Evolutionary conservation across 2,329 filamentous ascomycete genomes (phyloP), one percentile per base, ranked within the genome.

Genomic region (Pseudocercospora musae): DNA sequence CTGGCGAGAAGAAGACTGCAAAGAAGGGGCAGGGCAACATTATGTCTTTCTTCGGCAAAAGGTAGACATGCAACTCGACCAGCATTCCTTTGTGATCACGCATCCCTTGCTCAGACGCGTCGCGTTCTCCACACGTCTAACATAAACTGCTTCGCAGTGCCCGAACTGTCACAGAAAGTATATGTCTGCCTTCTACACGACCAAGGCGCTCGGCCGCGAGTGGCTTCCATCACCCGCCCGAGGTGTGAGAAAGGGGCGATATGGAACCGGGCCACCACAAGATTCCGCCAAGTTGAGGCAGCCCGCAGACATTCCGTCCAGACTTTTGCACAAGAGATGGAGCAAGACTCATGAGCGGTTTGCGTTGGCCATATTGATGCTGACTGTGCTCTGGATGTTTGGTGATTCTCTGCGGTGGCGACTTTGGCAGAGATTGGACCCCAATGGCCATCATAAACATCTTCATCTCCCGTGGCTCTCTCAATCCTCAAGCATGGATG

Each of bases 41-140:
- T 73, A 96, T 93, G 89, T 92, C 89, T 0, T 96, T 96, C 78
- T 96, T 96, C 76, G 84, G 84, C 46, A 96, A 96, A 80, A 95
- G 92, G 72, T 90, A 66, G 59, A 53, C 4, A 46, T 50, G 21
- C 23, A n/a, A 49, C n/a, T n/a, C n/a, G n/a, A n/a, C n/a, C 29
- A 23, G 33, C n/a, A 59, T 46, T 23, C 42, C 48, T 5, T 15
- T 25, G 10, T 50, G 20, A 50, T 25, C 48, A n/a, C 10, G 29
- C 23, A 25, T 50, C 48, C 48, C 48, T 50, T 50, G 48, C 48
- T 13, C 15, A 23, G 23, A 27, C 48, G 48, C 15, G 23, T 50
- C 23, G 48, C 21, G 20, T 23, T 15, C 11, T 23, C 48, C 21
- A 50, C 15, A 50, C 25, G 15, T 25, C 13, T 25, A n/a, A 50